Evolutionary conservation across 2,329 filamentous ascomycete genomes (phyloP).

Genomic region (Epicoccum sorghinum): DNA sequence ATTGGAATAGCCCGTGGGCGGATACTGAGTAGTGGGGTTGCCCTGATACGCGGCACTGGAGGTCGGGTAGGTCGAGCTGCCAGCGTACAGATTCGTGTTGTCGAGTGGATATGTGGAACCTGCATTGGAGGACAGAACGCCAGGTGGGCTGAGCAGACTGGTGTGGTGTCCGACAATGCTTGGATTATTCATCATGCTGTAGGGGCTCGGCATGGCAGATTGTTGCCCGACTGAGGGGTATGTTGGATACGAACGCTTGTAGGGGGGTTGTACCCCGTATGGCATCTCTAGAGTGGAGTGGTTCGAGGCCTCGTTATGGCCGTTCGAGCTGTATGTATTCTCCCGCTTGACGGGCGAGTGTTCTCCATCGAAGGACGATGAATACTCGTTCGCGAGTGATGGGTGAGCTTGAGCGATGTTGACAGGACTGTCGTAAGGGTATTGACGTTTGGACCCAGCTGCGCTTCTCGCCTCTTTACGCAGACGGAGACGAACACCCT

Average conservation of each 20-base stretch:
- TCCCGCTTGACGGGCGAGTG: conserved; percentile 15
- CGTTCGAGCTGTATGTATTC: conserved; percentile 3
- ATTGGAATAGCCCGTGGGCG: background rate
- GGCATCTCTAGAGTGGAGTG: conserved; percentile 10
- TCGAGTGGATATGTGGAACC: conserved; percentile 2
- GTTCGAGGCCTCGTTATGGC: background rate
- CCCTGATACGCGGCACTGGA: conserved; percentile 3
- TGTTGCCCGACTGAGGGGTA: conserved; percentile 9
- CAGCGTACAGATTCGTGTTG: conserved; percentile 2
- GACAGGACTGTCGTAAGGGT: conserved; percentile 19
- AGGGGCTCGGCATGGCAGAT: conserved; percentile 2
- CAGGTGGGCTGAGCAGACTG: conserved; percentile 4
- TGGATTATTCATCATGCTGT: conserved; percentile 12
- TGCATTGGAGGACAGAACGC: conserved; percentile 5
- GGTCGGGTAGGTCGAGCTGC: conserved; percentile 6
- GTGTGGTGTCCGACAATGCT: conserved; percentile 8
- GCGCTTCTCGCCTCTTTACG: conserved; percentile 75
- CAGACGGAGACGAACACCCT: conserved; percentile 81
- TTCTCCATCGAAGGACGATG: conserved; percentile 13
- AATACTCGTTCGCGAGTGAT: conserved; percentile 7
- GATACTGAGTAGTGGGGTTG: background rate
- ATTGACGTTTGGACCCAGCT: conserved; percentile 35
- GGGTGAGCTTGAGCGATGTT: conserved; percentile 12
- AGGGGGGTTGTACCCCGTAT: conserved; percentile 9
- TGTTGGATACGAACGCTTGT: conserved; percentile 10